Evolutionary conservation across 2,329 filamentous ascomycete species (phyloP), one percentile per base, ranked within the genome.

Genomic region (Cladosporium sp.): DNA sequence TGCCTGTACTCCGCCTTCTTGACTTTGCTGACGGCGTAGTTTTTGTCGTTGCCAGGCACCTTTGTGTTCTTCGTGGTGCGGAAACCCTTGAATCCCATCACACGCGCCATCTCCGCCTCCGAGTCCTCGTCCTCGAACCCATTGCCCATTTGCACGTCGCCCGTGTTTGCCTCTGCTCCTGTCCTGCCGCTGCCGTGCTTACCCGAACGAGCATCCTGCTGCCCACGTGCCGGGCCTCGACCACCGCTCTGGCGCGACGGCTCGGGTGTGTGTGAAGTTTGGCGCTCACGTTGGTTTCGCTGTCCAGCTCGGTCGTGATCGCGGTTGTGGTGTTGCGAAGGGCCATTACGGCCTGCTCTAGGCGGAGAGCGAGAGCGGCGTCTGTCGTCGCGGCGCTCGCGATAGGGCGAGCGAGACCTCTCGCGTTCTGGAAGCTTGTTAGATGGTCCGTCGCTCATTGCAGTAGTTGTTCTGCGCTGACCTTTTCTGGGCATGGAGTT

Each of bases 1-100:
- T 98, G 93, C 59, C 93, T 79, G 65, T 96, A 97, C 74, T 94
- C 82, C 12, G 85, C 87, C 80, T 89, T 91, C 82, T 95, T 96
- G 72, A 93, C 89, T 76, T 93, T 96, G 58, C 85, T 77, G 46
- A 96, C 83, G 0, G 77, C 88, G 49, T 87, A 91, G 36, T 85
- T 82, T 64, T 90, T 69, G 43, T 76, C 83, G 65, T 98, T 98
- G 2, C 93, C 93, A 0, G 80, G 78, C 1, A 98, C 84, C 65
- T 96, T 94, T 49, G 86, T 89, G 53, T 87, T 83, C 70, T 97
- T 94, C 16, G 93, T 97, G 19, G 82, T 84, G 51, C 83, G 84
- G 70, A 97, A 98, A 1, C 79, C 81, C 15, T 83, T 83, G 63
- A 98, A 96, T 2, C 93, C 93, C 87, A 98, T 91, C 74, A 91